phyloP scores from a whole-genome alignment of 495 filamentous ascomycete genomes.

The Podospora sp. region DNA sequence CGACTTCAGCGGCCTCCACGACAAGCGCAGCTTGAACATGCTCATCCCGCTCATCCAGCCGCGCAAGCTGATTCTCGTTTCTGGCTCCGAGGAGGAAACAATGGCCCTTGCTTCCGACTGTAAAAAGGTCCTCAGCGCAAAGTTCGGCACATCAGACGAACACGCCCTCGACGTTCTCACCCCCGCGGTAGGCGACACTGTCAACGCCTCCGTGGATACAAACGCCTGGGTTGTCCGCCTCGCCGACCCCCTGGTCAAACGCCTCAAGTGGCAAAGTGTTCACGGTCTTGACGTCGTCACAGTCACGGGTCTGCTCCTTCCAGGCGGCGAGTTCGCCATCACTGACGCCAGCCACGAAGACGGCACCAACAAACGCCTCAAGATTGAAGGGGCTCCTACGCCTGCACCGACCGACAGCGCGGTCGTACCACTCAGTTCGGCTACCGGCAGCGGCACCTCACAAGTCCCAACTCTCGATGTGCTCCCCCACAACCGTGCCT shows the following conservation, averaged over 20 bases:
- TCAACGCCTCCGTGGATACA: constrained; percentile 94
- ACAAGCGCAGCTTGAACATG: constrained; percentile 90
- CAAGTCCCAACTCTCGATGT: constrained; percentile 71
- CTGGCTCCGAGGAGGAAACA: constrained; percentile 78
- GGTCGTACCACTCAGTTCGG: constrained; percentile 4
- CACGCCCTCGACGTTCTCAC: constrained; percentile 70
- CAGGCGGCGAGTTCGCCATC: constrained; percentile 47
- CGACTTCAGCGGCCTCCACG: constrained; percentile 90
- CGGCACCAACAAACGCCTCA: constrained; percentile 34
- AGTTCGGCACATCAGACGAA: constrained; percentile 45
- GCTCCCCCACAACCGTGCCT: constrained; percentile 72
- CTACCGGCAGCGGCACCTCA: constrained; percentile 7
- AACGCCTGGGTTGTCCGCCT: constrained; percentile 96
- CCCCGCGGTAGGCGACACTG: constrained; percentile 65
- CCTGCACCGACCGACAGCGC: constrained; percentile 11
- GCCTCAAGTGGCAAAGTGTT: constrained; percentile 93
- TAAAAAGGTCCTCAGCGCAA: constrained; percentile 67
- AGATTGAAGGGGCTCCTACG: constrained; percentile 26
- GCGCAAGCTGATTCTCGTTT: constrained; percentile 86
- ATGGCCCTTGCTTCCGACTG: constrained; percentile 76
- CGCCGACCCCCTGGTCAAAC: constrained; percentile 75
- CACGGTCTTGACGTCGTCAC: constrained; percentile 86
- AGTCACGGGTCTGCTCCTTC: constrained; percentile 65
- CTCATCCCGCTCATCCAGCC: constrained; percentile 92
- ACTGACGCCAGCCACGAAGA: constrained; percentile 56